Conservation (phyloP, 371 early-diverging fungal species). For the Apophysomyces variabilis region DNA sequence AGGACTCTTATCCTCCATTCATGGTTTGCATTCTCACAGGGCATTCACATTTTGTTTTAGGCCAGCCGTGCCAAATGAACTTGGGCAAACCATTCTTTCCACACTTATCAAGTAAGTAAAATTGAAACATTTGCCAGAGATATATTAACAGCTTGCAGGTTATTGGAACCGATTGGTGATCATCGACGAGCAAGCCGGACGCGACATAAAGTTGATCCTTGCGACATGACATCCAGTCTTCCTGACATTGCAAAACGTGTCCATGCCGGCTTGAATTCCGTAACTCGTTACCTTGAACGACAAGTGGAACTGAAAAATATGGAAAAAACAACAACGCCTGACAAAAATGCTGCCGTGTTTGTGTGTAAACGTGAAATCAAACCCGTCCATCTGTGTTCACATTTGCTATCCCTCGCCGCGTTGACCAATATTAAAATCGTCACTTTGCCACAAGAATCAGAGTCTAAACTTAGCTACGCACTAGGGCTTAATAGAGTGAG, state of each 20-base stretch:
- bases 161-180: slow-evolving; percentile 30
- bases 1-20: neutral
- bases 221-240: neutral
- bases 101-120: slow-evolving; percentile 31
- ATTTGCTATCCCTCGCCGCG: slow-evolving; percentile 40
- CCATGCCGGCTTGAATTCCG: slow-evolving; percentile 37
- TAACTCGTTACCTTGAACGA: slow-evolving; percentile 32
- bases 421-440: slow-evolving; percentile 32
- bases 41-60: neutral
- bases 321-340: neutral
- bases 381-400: slow-evolving; percentile 36
- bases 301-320: slow-evolving; percentile 20
- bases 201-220: slow-evolving; percentile 10
- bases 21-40: neutral
- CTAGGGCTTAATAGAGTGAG: slow-evolving; percentile 28
- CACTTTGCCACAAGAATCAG: slow-evolving; percentile 34
- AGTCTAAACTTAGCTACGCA: slow-evolving; percentile 25
- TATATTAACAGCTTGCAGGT: neutral
- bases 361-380: slow-evolving; percentile 47
- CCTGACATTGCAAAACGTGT: slow-evolving; percentile 34
- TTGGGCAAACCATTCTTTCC: slow-evolving; percentile 17
- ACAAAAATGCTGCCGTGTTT: slow-evolving; percentile 25
- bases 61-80: slow-evolving; percentile 7
- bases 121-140: too few species aligned
- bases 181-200: slow-evolving; percentile 24